Percentiles rank a stretch among this genome's conserved stretches.
phyloP scores from a whole-genome alignment of 1,139 yeast species.

The Nakaseomyces nivariensis region DNA sequence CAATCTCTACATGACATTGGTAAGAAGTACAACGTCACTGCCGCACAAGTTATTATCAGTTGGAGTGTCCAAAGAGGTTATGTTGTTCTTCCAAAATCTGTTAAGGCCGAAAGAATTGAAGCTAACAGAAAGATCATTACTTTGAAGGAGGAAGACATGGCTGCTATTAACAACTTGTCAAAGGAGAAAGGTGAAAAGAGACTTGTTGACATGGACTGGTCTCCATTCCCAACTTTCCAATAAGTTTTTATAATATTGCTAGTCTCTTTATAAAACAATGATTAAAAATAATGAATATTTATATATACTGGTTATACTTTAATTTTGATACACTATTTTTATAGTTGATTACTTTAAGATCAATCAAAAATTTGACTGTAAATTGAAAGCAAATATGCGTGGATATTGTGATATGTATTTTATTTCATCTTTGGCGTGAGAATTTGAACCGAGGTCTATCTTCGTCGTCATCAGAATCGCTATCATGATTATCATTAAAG shows the following conservation, averaged over 20 bases:
- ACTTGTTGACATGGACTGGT: constrained; percentile 36
- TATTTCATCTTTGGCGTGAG: constrained; percentile 16
- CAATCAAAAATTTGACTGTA: neutral
- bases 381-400: neutral
- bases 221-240: constrained; percentile 24
- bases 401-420: no score
- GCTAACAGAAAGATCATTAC: constrained; percentile 44
- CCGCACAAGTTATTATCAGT: constrained; percentile 56
- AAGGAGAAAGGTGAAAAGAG: constrained; percentile 41
- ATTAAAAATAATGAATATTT: neutral
- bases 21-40: constrained; percentile 40
- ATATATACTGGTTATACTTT: neutral
- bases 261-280: neutral
- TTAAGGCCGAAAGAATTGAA: constrained; percentile 46
- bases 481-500: constrained; percentile 2
- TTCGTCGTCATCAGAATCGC: constrained; percentile 15
- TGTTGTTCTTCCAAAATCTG: constrained; percentile 64
- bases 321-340: neutral
- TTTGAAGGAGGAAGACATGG: constrained; percentile 47
- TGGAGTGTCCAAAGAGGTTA: constrained; percentile 66
- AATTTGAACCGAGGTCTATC: constrained; percentile 34
- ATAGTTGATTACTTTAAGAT: no score
- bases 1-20: constrained; percentile 42
- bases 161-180: constrained; percentile 38
- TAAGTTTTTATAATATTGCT: constrained; percentile 5